A percentile compares a stretch with the other conserved stretches of the same genome.
These are phyloP conservation scores for Colletotrichum sp. DNA, from an alignment of 2,329 filamentous ascomycete genomes.

Conservation along the genomic window DNA sequence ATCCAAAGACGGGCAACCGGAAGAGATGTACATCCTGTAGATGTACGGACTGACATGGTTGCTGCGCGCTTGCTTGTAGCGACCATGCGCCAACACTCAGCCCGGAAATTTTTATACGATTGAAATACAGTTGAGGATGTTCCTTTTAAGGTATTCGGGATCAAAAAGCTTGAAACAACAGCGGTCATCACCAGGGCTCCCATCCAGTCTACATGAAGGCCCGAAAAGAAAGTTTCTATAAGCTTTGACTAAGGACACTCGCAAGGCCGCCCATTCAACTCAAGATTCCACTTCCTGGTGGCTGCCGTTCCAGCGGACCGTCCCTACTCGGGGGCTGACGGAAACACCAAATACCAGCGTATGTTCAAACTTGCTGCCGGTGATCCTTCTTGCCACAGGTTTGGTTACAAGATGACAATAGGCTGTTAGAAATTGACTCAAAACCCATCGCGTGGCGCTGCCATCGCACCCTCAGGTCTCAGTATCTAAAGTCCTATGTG, in stretches of 20 bases:
- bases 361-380: neutral
- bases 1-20: neutral
- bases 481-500: neutral
- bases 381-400: neutral
- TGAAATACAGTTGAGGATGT: neutral
- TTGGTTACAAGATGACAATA: neutral
- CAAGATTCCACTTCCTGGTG: neutral
- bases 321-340: neutral
- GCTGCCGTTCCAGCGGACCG: neutral
- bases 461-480: neutral
- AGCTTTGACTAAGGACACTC: neutral
- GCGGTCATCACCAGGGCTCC: neutral
- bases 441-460: neutral
- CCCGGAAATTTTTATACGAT: neutral
- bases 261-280: neutral
- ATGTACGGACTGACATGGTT: neutral
- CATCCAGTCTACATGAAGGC: neutral
- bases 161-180: neutral
- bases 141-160: neutral
- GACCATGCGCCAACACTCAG: neutral
- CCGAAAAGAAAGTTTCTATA: neutral
- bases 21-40: neutral
- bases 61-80: neutral
- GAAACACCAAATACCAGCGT: neutral
- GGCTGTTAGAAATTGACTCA: neutral